Evolutionary conservation across 2,329 filamentous ascomycete genomes (phyloP), one percentile per base, ranked within the genome.

Genomic region (Hymenoscyphus scutula): DNA sequence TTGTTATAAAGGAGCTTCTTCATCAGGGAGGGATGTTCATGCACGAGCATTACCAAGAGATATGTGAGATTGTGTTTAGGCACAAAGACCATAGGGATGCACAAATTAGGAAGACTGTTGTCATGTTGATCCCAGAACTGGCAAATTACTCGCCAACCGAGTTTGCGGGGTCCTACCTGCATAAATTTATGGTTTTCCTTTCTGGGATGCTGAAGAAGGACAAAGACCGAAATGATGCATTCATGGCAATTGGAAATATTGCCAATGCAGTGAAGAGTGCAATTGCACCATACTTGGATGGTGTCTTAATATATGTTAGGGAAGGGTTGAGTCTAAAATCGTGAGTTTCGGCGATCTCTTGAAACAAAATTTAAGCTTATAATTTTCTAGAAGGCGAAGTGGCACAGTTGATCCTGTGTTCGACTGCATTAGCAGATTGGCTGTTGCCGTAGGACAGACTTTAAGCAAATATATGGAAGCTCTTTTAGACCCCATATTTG

Each of bases 11-110:
- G 75, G 94, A 98, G 77, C 84, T 99, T 56, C 85, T 99, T 19
- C 86, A 95, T 66, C 94, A 97, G 74, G 95, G 95, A 59, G 93
- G 92, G 70, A 99, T 99, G 94, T 99, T 96, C 76, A 98, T 99
- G 95, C 92, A 97, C 72, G 91, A 93, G 45, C 87, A 93, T 73
- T 99, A 98, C 76, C 86, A 89, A 63, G 91, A 96, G 70, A 89
- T 92, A 11, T 98, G 94, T 74, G 95, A 99, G 66, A 93, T 95
- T 66, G 91, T 97, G 38, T 88, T 94, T 68, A 89, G 90, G 65
- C 91, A 96, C 75, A 96, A 96, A 76, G 95, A 99, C 70, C 92
- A 98, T 70, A 87, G 91, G 60, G 96, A 99, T 70, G 80, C 87
- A 3, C 89, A 92, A 38, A 95, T 98, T 69, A 85, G 94, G 60